Conservation (phyloP, 345 rosid genomes). For the Excoecaria cochinchinensis region DNA sequence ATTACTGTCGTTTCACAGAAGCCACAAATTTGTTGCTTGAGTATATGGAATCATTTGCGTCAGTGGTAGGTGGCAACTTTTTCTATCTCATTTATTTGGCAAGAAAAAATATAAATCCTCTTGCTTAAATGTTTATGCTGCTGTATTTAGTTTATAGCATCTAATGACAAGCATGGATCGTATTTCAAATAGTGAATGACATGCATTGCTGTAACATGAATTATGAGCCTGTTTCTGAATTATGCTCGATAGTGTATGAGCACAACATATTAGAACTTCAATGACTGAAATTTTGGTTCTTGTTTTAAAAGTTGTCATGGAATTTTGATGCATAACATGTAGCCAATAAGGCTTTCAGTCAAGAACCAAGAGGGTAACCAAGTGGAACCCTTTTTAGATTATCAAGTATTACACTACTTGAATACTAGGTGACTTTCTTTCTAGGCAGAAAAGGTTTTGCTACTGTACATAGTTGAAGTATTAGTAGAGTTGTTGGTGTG, state of each 20-base stretch:
- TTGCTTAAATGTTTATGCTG: background rate
- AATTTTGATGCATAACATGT: no score
- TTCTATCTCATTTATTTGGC: conserved; percentile 6
- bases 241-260: background rate
- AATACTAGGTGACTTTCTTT: no score
- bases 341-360: no score
- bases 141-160: background rate
- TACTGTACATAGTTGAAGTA: background rate
- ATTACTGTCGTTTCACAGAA: conserved; percentile 69
- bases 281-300: no score
- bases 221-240: no score
- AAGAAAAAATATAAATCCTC: background rate
- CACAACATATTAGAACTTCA: background rate
- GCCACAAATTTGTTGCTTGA: conserved; percentile 78
- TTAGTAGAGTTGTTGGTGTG: background rate
- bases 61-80: conserved; percentile 54
- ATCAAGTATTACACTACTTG: no score
- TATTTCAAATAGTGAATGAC: background rate
- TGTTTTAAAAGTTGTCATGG: no score
- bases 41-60: conserved; percentile 65
- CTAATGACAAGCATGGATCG: background rate
- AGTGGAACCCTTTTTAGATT: no score
- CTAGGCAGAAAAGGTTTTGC: background rate
- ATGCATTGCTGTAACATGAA: no score
- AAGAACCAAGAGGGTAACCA: no score